Conservation (phyloP, 2,329 filamentous ascomycete genomes). For the Spiromastix sp. region DNA sequence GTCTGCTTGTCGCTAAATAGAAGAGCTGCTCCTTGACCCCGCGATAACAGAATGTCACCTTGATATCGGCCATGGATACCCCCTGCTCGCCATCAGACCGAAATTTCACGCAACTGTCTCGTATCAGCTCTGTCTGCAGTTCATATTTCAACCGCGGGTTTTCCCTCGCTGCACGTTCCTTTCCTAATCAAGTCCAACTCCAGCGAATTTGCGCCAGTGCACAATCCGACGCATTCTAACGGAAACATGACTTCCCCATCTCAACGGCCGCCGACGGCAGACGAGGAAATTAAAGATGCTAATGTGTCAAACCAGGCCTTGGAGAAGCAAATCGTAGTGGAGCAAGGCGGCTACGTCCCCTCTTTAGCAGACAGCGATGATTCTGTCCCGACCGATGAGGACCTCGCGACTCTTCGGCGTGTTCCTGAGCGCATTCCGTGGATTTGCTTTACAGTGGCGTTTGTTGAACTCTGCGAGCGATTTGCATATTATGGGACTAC, state of each 20-base stretch:
- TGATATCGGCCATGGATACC: neutral
- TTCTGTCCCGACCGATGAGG: slow-evolving; percentile 20
- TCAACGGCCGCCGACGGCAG: too few species aligned
- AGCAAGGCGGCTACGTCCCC: neutral
- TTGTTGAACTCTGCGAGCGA: slow-evolving; percentile 64
- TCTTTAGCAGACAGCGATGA: neutral
- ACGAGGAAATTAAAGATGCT: neutral
- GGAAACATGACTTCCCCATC: too few species aligned
- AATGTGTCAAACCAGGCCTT: neutral
- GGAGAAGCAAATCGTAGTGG: neutral
- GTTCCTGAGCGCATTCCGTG: slow-evolving; percentile 43
- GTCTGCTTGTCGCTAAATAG: too few species aligned
- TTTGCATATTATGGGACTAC: slow-evolving; percentile 67
- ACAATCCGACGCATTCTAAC: too few species aligned
- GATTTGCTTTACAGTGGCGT: slow-evolving; percentile 58
- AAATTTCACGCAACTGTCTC: too few species aligned
- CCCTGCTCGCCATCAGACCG: neutral
- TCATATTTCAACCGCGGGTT: too few species aligned
- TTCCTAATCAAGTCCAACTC: too few species aligned
- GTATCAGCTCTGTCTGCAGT: too few species aligned
- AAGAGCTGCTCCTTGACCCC: neutral
- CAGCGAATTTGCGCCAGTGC: too few species aligned
- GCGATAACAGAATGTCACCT: neutral
- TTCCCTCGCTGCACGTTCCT: too few species aligned
- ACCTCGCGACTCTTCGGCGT: slow-evolving; percentile 24